phyloP scores from a whole-genome alignment of 768 basidiomycete genomes.

The Lactarius hatsudake region DNA sequence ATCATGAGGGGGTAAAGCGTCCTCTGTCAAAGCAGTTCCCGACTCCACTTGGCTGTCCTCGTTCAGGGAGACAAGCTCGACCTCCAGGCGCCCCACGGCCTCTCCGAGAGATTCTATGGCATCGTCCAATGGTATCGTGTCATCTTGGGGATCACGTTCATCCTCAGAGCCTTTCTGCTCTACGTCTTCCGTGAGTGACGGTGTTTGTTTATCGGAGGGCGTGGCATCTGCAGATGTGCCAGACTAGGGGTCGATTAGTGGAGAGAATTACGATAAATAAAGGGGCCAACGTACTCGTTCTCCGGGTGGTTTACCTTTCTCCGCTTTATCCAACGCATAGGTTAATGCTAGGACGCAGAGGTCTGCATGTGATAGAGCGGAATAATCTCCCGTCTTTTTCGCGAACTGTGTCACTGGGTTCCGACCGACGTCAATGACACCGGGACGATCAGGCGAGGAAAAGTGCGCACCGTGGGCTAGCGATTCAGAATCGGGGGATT shows the following conservation, averaged over 20 bases:
- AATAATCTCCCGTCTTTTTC: slow-evolving; percentile 94
- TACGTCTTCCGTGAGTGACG: background rate
- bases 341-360: slow-evolving; percentile 88
- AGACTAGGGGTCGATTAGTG: slow-evolving; percentile 7
- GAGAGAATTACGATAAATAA: background rate
- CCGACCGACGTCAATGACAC: slow-evolving; percentile 28
- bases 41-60: slow-evolving; percentile 1
- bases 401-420: slow-evolving; percentile 80
- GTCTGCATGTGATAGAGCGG: slow-evolving; percentile 89
- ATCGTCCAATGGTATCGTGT: slow-evolving; percentile 25
- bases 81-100: slow-evolving; percentile 8
- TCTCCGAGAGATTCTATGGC: slow-evolving; percentile 5
- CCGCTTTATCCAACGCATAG: slow-evolving; percentile 65
- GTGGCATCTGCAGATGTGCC: background rate
- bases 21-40: background rate
- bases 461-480: slow-evolving; percentile 54
- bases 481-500: slow-evolving; percentile 65
- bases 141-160: background rate
- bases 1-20: slow-evolving; percentile 12
- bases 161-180: background rate
- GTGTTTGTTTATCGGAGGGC: background rate
- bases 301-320: slow-evolving; percentile 31
- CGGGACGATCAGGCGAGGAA: background rate
- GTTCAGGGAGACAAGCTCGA: slow-evolving; percentile 17
- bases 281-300: slow-evolving; percentile 30